Evolutionary conservation across 495 filamentous ascomycete species (phyloP), one percentile per base, ranked within the genome.

Genomic region (Pseudomonodictys pantanalensis): DNA sequence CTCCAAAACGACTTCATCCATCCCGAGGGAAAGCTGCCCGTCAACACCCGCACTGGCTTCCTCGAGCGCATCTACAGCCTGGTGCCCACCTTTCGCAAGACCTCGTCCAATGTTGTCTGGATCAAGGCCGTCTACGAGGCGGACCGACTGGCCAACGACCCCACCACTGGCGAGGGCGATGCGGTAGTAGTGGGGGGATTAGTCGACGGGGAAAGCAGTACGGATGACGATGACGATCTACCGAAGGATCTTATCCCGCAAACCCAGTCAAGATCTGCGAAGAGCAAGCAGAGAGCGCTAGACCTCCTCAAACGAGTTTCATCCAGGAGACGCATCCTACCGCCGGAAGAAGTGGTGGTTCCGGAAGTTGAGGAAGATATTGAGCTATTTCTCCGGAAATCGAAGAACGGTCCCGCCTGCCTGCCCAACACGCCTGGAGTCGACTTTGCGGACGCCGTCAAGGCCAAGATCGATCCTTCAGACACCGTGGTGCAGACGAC

Each of bases 1-100:
- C 80, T 96, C 22, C 93, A 97, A 62, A 95, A 96, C 69, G 93
- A 97, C 72, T 95, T 97, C 67, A 71, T 95, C 42, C 80, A 83
- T 25, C 72, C 82, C 0, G 79, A 83, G 33, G 90, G 88, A 29
- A 83, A 84, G 38, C 76, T 96, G 30, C 80, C 85, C 32, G 80
- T 90, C 39, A 76, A 76, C 41, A 80, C 83, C 41, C 82, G 83
- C 18, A 73, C 81, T 8, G 83, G 85, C 12, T 89, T 91, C 49
- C 69, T 93, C 20, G 80, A 87, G 23, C 80, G 78, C 2, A 81
- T 91, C 28, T 78, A 84, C 9, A 71, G 78, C 1, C 76, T 98
- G 6, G 82, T 84, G 24, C 83, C 82, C 10, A 76, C 78, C 23
- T 97, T 98, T 68, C 89, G 93, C 47, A 81, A 81, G 12, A 74